Percentiles rank a stretch among this genome's conserved stretches.
phyloP scores from a whole-genome alignment of 2,329 filamentous ascomycete species.

The Cladorrhinum sp. region DNA sequence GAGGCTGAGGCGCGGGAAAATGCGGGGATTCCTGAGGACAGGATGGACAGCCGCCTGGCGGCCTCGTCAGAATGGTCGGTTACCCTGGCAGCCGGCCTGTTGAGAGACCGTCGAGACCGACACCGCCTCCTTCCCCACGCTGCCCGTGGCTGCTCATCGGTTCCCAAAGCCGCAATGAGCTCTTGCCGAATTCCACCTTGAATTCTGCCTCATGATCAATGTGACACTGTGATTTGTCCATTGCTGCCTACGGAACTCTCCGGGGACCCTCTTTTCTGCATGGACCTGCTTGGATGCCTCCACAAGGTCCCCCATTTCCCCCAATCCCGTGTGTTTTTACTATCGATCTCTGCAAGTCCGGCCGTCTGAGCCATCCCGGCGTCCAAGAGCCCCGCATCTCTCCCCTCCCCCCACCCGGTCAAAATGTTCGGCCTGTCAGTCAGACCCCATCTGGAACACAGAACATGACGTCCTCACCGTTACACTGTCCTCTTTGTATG shows the following conservation, averaged over 20 bases:
- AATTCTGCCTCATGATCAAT: constrained; percentile 16
- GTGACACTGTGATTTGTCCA: constrained; percentile 16
- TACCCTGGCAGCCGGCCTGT: constrained; percentile 1
- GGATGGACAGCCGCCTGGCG: constrained; percentile 18
- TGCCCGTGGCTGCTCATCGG: too few relatives aligned
- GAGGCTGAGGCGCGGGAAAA: not conserved
- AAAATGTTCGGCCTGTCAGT: not conserved
- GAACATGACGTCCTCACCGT: constrained; percentile 9
- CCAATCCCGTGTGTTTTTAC: not conserved
- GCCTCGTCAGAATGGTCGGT: constrained; percentile 11
- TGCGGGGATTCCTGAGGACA: not conserved
- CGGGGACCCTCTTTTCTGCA: constrained; percentile 11
- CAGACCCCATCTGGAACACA: not conserved
- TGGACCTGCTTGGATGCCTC: constrained; percentile 14
- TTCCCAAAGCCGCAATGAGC: too few relatives aligned
- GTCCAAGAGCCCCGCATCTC: not conserved
- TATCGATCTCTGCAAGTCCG: not conserved
- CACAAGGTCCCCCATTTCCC: not conserved
- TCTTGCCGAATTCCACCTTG: constrained; percentile 15
- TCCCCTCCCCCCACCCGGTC: too few relatives aligned
- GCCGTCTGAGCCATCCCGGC: constrained; percentile 6
- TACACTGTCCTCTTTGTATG: constrained; percentile 1
- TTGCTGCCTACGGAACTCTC: constrained; percentile 16
- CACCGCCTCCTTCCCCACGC: too few relatives aligned
- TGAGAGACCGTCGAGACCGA: not conserved